These are phyloP conservation scores for Triticum urartu DNA, from an alignment of 176 grass and related monocot species.

Conservation along the genomic window DNA sequence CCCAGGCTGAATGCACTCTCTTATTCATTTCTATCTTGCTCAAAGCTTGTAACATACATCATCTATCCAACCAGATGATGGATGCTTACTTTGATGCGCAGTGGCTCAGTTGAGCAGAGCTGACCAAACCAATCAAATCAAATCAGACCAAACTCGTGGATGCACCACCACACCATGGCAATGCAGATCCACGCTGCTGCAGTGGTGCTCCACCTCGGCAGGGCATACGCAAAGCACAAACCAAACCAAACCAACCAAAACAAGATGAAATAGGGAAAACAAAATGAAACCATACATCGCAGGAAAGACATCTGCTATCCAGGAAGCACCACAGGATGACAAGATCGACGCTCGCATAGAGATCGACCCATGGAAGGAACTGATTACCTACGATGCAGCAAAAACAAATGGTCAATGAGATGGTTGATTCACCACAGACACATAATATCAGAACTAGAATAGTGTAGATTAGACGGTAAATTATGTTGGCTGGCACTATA, in stretches of 20 bases:
- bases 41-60: not conserved
- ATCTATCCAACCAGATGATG: not conserved
- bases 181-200: not conserved
- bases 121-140: not conserved
- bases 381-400: not conserved
- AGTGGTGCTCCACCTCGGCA: not conserved
- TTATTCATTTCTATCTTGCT: not conserved
- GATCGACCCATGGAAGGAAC: not conserved
- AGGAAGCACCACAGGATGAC: not conserved
- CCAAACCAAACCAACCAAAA: not conserved
- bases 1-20: not conserved
- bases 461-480: not conserved
- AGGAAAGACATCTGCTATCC: rapidly evolving
- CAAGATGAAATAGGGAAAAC: too few relatives aligned
- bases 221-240: not conserved
- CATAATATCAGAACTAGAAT: not conserved
- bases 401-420: not conserved
- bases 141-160: not conserved
- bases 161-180: not conserved
- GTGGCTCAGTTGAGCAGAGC: not conserved
- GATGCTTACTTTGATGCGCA: not conserved
- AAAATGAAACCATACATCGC: too few relatives aligned
- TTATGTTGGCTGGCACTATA: not conserved
- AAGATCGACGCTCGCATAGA: not conserved
- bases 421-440: not conserved